Percentiles rank a stretch among this genome's conserved stretches.
Conservation (phyloP, 2,329 filamentous ascomycete genomes). For the Ophiostoma angusticollis region DNA sequence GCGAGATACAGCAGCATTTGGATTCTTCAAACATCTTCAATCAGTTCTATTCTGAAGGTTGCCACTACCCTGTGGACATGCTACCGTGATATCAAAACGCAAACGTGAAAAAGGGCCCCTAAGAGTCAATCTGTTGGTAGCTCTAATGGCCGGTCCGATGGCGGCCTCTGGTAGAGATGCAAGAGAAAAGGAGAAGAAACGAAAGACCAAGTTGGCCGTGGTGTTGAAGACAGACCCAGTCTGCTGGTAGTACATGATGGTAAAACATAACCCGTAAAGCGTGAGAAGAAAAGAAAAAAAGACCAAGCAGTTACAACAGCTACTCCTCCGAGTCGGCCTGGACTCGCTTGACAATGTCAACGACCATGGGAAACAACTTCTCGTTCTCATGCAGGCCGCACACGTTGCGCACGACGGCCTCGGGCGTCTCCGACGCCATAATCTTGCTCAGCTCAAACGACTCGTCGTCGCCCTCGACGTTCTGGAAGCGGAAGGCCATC, state of each 20-base stretch:
- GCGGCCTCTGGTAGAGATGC: too few species aligned
- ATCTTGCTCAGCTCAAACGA: conserved; percentile 75
- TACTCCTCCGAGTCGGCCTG: conserved; percentile 42
- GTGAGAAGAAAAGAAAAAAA: not conserved
- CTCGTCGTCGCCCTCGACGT: conserved; percentile 85
- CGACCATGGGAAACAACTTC: conserved; percentile 63
- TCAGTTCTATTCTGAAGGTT: too few species aligned
- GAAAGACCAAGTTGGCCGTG: too few species aligned
- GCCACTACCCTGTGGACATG: too few species aligned
- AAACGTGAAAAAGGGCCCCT: too few species aligned
- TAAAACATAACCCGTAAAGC: conserved; percentile 5
- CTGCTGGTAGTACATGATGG: not conserved
- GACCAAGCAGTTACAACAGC: not conserved
- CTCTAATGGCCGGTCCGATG: too few species aligned
- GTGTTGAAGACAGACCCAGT: too few species aligned
- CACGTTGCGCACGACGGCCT: conserved; percentile 66
- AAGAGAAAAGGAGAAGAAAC: too few species aligned
- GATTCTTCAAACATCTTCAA: too few species aligned
- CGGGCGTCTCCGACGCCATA: conserved; percentile 59
- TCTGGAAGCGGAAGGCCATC: conserved; percentile 90
- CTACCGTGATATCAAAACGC: too few species aligned
- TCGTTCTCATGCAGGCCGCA: conserved; percentile 68
- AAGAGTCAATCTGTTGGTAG: too few species aligned
- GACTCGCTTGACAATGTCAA: conserved; percentile 71
- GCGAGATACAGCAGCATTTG: too few species aligned